Base-by-base conservation (phyloP, 257 asterid species). In the Fraxinus excelsior region DNA sequence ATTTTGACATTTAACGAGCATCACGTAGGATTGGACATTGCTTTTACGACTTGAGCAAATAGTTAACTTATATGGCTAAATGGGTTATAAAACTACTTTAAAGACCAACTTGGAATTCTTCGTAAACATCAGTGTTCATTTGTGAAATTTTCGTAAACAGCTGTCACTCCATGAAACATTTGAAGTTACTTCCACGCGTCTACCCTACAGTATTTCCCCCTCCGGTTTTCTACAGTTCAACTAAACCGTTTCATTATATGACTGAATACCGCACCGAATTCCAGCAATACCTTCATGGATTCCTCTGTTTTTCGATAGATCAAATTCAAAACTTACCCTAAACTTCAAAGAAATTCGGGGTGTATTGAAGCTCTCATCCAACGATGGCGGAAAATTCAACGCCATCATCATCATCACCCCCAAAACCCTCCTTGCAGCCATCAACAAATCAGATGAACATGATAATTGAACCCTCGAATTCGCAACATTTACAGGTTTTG, bases 321-420 rank as follows among this genome's bases (percentile, higher is more conserved):
- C 68, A 62, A 10, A 62, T 29, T 62, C 6, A 62, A 62, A 6
- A 16, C 26, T 11, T 62, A 11, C 34, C 68, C 68, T 13, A 23
- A 23, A 10, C 3, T 25, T 25, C 68, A 3, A 62, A 62, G 29
- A 62, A 62, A 62, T 62, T 29, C 7, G 4, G 68, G 31, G 31
- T 12, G 23, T 31, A 21, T 26, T 37, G 51, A 51, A 71, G 67
- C 64, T 56, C 44, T 29, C 38, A 16, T 26, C 26, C 69, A 46
- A 77, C 69, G 75, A 93, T 90, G 96, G 96, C 92, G 64, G 98
- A 90, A 56, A 91, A 84, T 84, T 70, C 94, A 56, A 76, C 95
- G 7, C 73, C 88, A 34, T 75, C 91, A 16, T 85, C 93, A 28
- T 85, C 93, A 28, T 85, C 97, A 40, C 92, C 88, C 3, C 93